Percentiles rank a stretch among this genome's conserved stretches.
Conservation (phyloP, 306 rosid genomes). For the Cucurbita moschata region DNA sequence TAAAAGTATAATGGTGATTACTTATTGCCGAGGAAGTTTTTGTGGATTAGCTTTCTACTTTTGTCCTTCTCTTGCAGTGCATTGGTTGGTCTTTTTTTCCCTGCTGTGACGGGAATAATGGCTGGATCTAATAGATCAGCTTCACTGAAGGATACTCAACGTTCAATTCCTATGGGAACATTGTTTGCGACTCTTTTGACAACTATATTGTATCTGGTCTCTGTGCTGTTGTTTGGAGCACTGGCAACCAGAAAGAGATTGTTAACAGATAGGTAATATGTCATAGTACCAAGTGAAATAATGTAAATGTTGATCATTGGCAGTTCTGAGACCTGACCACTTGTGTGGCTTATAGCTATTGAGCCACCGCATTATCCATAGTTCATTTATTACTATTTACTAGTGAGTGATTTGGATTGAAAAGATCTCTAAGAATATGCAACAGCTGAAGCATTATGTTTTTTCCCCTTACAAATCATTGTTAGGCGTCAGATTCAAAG, state of each 20-base stretch:
- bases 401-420: background rate
- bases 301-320: background rate
- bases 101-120: slow-evolving; percentile 99
- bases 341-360: slow-evolving; percentile 4
- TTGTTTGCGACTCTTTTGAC: slow-evolving; percentile 78
- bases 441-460: background rate
- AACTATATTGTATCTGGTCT: slow-evolving; percentile 53
- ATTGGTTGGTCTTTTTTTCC: slow-evolving; percentile 97
- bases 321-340: background rate
- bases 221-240: slow-evolving; percentile 78
- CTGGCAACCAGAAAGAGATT: slow-evolving; percentile 70
- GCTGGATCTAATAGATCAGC: slow-evolving; percentile 98
- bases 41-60: background rate
- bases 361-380: background rate
- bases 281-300: background rate
- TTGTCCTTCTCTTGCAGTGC: slow-evolving; percentile 39
- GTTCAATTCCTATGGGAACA: slow-evolving; percentile 93
- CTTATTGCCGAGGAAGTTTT: background rate
- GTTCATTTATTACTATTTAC: slow-evolving; percentile 7
- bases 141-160: slow-evolving; percentile 90
- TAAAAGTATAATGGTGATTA: background rate
- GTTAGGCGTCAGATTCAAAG: background rate
- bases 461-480: background rate
- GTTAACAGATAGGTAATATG: slow-evolving; percentile 69
- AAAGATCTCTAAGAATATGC: background rate